Percentiles rank a stretch among this genome's conserved stretches.
These are phyloP conservation scores for Tillandsia leiboldiana DNA, from an alignment of 176 grass and related monocot genomes.

Conservation along the genomic window DNA sequence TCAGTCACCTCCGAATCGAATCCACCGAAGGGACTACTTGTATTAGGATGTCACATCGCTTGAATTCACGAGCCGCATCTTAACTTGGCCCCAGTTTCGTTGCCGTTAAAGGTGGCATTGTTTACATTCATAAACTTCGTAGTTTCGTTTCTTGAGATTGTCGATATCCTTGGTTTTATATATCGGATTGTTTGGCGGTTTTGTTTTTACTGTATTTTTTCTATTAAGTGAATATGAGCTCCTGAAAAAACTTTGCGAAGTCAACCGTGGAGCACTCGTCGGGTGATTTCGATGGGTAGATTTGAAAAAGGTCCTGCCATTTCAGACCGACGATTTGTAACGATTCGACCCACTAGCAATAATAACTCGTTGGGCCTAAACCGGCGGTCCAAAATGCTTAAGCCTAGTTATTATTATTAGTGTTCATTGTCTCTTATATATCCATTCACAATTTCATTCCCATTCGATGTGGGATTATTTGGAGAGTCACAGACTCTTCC, in stretches of 20 bases:
- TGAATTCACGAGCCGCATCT: no score
- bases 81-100: not conserved
- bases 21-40: no score
- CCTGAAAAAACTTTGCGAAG: constrained; percentile 15
- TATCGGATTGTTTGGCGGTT: not conserved
- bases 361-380: no score
- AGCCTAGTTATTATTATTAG: no score
- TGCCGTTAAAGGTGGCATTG: not conserved
- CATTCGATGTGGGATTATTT: no score
- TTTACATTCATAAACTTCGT: not conserved
- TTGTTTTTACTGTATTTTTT: not conserved
- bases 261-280: constrained; percentile 3
- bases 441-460: no score
- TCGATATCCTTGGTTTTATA: not conserved
- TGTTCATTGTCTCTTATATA: no score
- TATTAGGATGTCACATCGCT: no score
- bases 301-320: not conserved
- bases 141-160: not conserved
- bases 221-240: constrained; percentile 1
- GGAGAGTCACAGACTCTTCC: no score
- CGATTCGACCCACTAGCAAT: no score
- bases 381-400: no score
- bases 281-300: constrained; percentile 6
- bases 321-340: not conserved
- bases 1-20: no score